A percentile compares a stretch with the other conserved stretches of the same genome.
These are phyloP conservation scores for Didymella segeticola DNA, from an alignment of 2,329 filamentous ascomycete genomes.

Conservation along the genomic window DNA sequence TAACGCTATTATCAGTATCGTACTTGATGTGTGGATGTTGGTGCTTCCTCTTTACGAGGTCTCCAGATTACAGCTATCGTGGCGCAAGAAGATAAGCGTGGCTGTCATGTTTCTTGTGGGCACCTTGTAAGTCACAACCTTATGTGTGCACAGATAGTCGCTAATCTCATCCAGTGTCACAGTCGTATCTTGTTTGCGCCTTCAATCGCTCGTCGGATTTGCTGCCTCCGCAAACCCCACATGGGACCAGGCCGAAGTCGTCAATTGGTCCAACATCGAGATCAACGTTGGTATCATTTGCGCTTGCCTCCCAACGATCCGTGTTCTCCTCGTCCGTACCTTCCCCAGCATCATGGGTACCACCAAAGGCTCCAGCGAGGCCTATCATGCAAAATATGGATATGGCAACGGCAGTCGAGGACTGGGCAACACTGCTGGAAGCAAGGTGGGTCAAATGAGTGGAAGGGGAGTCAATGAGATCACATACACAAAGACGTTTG, in stretches of 20 bases:
- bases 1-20: slow-evolving; percentile 44
- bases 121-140: slow-evolving; percentile 46
- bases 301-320: slow-evolving; percentile 53
- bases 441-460: slow-evolving; percentile 4
- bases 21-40: slow-evolving; percentile 42
- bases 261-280: slow-evolving; percentile 54
- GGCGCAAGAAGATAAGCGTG: slow-evolving; percentile 48
- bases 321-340: slow-evolving; percentile 47
- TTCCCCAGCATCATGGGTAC: slow-evolving; percentile 49
- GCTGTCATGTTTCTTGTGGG: slow-evolving; percentile 49
- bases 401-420: slow-evolving; percentile 8
- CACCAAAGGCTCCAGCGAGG: slow-evolving; percentile 25
- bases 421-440: slow-evolving; percentile 2
- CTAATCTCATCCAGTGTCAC: slow-evolving; percentile 45
- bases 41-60: slow-evolving; percentile 45
- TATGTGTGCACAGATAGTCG: slow-evolving; percentile 31
- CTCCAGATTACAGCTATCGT: slow-evolving; percentile 37
- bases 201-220: slow-evolving; percentile 53
- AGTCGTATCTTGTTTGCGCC: slow-evolving; percentile 54
- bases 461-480: slow-evolving; percentile 11
- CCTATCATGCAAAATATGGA: slow-evolving; percentile 12
- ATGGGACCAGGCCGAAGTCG: slow-evolving; percentile 51
- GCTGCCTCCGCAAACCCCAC: slow-evolving; percentile 51
- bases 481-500: slow-evolving; percentile 13
- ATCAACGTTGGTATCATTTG: slow-evolving; percentile 55